Evolutionary conservation across 116 monocot species (phyloP), one percentile per base, ranked within the genome.

Genomic region (Papilionanthe hybrid): DNA sequence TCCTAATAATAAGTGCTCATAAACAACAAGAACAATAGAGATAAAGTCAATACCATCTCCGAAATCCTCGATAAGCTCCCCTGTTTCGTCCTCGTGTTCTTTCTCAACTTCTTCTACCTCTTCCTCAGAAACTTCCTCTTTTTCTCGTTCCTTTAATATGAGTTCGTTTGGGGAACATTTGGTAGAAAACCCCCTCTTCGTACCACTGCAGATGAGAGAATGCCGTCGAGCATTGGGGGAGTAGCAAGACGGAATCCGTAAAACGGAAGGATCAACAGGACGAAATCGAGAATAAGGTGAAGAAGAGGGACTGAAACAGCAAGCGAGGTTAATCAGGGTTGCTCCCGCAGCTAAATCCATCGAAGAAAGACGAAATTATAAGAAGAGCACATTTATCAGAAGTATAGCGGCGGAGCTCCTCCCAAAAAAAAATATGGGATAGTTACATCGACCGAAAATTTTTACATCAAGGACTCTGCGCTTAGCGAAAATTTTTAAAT

Each of bases 1-100:
- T 60, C 23, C 23, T 60, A 23, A 7, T 69, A 15, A 69, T 15
- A 13, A 32, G 69, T 15, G 7, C 28, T 30, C 17, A 2, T 15
- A 30, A 69, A 13, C 30, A 37, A 15, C 29, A 32, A 22, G 32
- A 30, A 22, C 0, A 17, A 3, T 12, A 82, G 45, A 76, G 8
- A 49, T 9, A 1, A 9, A 71, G 43, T 44, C 4, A 22, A 25
- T 73, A 88, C 81, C 83, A 67, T 90, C 87, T 17, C 80, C 79
- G 20, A 79, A 77, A 37, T 82, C 86, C 72, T 82, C 90, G 6
- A 18, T 23, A 77, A 8, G 28, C 20, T 82, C 86, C 1, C 63
- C 79, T 69, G 74, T 81, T 23, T 67, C 82, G 6, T 82, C 85
- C n/a, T 77, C 80, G 10, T 28, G 77, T 37, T 45, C 82, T 9